Evolutionary conservation across 768 basidiomycete genomes (phyloP), one percentile per base, ranked within the genome.

Genomic region (Psilocybe sp.): DNA sequence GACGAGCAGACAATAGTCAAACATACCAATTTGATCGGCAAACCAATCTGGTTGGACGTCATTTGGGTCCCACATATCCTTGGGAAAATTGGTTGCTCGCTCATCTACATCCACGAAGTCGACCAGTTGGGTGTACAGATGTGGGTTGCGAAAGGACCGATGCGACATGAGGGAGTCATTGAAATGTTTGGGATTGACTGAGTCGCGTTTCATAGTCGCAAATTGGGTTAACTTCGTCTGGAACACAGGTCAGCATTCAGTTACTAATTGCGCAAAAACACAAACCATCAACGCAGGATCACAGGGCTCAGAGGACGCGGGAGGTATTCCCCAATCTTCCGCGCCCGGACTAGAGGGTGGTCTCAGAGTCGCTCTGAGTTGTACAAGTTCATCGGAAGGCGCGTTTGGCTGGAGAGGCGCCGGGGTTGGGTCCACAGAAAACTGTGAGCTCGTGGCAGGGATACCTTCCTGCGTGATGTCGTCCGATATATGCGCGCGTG

Each of bases 111-210:
- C 87, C 13, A 97, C 85, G 63, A 95, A 97, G 62, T 97, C 92
- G 54, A 99, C 95, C 2, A 99, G 81, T 59, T 93, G 93, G 11
- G 90, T 76, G 67, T 96, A 97, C n/a, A 98, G 80, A 61, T 97
- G 92, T 0, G 96, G 96, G 61, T 99, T 99, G 20, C 93, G 84
- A 69, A 98, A 99, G 4, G 92, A 85, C 39, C 92, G 85, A 57
- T 89, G 92, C 7, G 85, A 82, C 85, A 98, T 92, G 37, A 99
- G 79, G 1, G 91, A 91, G 66, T 97, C 93, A 65, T 98, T 99
- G 73, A 97, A 98, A 66, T 97, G 94, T 57, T 85, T 84, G 1
- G 89, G 87, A 58, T 80, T 78, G 1, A 53, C 52, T 9, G 80
- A 62, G 59, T 85, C 78, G 23, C 73, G 68, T 64, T 93, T 92